phyloP scores from a whole-genome alignment of 2,329 filamentous ascomycete species.

The Juglanconis sp. region DNA sequence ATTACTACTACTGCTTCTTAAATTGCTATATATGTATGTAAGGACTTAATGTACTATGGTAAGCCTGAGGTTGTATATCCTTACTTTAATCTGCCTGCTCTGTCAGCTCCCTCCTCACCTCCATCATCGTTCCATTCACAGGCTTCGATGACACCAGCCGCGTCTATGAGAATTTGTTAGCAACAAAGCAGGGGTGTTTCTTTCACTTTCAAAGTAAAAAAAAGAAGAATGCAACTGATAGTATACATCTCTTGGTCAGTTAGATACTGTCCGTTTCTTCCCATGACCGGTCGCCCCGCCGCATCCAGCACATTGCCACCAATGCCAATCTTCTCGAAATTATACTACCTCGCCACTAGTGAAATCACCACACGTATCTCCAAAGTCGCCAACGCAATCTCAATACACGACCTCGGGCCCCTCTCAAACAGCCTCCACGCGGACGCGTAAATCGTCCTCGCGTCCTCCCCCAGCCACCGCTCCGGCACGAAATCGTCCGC shows the following conservation, averaged over 20 bases:
- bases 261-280: constrained; percentile 22
- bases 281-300: constrained; percentile 18
- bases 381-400: constrained; percentile 48
- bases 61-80: no score
- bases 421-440: constrained; percentile 53
- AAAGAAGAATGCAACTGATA: constrained; percentile 17
- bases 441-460: constrained; percentile 25
- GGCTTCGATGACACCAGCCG: constrained; percentile 6
- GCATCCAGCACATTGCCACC: constrained; percentile 25
- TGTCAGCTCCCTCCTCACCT: neutral
- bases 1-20: no score
- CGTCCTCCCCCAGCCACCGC: constrained; percentile 10
- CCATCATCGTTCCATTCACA: constrained; percentile 6
- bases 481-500: constrained; percentile 16
- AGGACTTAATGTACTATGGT: no score
- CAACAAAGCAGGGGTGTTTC: no score
- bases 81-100: no score
- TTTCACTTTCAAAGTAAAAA: no score
- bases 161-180: neutral
- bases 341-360: constrained; percentile 26
- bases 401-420: constrained; percentile 52
- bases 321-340: constrained; percentile 30
- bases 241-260: constrained; percentile 24
- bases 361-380: constrained; percentile 30
- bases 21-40: no score